phyloP scores from a whole-genome alignment of 129 eudicot species.

The Flaveria trinervia region DNA sequence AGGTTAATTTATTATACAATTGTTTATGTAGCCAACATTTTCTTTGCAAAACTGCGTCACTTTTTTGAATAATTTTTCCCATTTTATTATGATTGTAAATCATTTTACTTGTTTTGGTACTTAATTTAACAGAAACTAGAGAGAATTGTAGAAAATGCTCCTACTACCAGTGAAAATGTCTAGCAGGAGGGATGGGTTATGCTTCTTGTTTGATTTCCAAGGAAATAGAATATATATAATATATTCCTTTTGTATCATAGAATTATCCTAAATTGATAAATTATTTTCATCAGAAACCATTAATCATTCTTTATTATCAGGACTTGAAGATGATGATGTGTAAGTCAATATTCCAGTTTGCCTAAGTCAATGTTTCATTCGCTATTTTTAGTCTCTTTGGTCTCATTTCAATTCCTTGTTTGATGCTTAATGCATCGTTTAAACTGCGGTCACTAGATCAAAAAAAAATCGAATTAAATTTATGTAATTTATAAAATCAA shows the following conservation, averaged over 20 bases:
- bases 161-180: conserved; percentile 26
- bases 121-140: conserved; percentile 50
- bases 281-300: too few relatives aligned
- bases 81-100: background rate
- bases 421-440: background rate
- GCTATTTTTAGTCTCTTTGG: too few relatives aligned
- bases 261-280: too few relatives aligned
- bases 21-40: too few relatives aligned
- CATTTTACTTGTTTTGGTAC: background rate
- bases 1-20: too few relatives aligned
- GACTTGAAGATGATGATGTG: background rate
- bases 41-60: too few relatives aligned
- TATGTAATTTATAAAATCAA: conserved; percentile 27
- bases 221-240: background rate
- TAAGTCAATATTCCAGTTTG: background rate
- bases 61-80: too few relatives aligned
- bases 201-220: background rate
- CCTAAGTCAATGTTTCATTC: background rate
- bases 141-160: conserved; percentile 60
- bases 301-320: too few relatives aligned
- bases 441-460: conserved; percentile 24
- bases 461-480: conserved; percentile 24
- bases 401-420: background rate
- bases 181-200: background rate
- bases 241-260: too few relatives aligned